Evolutionary conservation across 2,329 filamentous ascomycete species (phyloP).

Genomic region (Aspergillus quadricinctus): DNA sequence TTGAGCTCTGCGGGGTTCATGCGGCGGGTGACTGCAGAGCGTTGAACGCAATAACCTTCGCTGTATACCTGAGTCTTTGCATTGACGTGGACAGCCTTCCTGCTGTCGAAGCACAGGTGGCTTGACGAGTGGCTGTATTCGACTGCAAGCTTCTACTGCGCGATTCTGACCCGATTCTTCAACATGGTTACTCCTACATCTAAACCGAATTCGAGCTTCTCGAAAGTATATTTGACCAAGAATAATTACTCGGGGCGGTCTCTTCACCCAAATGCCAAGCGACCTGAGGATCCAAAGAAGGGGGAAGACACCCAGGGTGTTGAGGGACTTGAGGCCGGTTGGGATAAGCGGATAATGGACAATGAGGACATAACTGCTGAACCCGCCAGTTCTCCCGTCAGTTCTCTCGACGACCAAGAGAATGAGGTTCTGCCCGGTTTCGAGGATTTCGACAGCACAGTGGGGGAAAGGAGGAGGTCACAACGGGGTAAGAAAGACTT

Average conservation of each 20-base stretch:
- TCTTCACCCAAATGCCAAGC: neutral
- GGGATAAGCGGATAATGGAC: neutral
- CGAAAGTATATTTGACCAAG: neutral
- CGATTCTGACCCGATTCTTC: neutral
- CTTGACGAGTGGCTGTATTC: neutral
- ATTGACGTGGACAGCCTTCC: neutral
- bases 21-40: neutral
- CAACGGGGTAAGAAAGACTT: conserved; percentile 2
- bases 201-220: neutral
- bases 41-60: neutral
- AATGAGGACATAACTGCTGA: neutral
- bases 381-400: neutral
- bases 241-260: neutral
- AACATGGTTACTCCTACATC: neutral
- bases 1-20: neutral
- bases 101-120: neutral
- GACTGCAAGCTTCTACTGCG: neutral
- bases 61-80: neutral
- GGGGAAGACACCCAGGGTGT: neutral
- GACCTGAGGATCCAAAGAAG: neutral
- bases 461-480: conserved; percentile 1
- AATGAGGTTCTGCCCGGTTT: neutral
- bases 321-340: neutral
- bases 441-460: neutral
- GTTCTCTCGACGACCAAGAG: neutral